Base-by-base conservation (phyloP, 768 basidiomycete species). In the Cyclocybe aegerita region DNA sequence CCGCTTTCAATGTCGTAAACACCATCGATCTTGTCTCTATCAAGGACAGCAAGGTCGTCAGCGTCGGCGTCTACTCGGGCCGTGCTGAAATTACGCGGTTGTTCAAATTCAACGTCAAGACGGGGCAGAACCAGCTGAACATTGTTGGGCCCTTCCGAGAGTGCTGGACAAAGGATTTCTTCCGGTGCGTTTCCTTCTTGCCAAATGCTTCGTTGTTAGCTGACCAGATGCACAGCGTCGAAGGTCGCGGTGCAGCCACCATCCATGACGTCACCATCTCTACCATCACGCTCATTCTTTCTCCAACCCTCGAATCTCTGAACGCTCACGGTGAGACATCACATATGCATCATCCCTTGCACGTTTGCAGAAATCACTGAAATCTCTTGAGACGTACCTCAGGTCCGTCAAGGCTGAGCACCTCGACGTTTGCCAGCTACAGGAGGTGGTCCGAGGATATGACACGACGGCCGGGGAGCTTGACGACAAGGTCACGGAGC, bases 61-160 rank as follows among this genome's bases (percentile, higher is more conserved):
- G 64, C 30, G 71, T 78, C 37, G 72, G 63, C 56, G 60, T 78
- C 10, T 78, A 76, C 56, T 53, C 75, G 7, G 63, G 66, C 9
- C 70, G 69, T 31, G 75, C 76, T 6, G 75, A 77, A 54, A 56
- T 76, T 23, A 71, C 70, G 12, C 71, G 75, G 16, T 47, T 70
- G 11, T 75, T 71, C 63, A 70, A 61, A 53, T 61, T 76, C 53
- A 53, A 53, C 8, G 68, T 73, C 7, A 63, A 71, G 48, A 62
- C 64, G 1, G 77, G 75, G 1, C 66, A 68, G 29, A 78, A 77
- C 52, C 68, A 72, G 32, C 65, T 79, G 15, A 66, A 50, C 14
- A 71, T 78, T 37, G 55, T 55, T 16, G 72, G 70, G 2, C 58
- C n/a, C n/a, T 79, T 16, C 76, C 76, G 0, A 60, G 55, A 35